Base-by-base conservation (phyloP, 2,329 filamentous ascomycete genomes). In the Sporothrix phasma region DNA sequence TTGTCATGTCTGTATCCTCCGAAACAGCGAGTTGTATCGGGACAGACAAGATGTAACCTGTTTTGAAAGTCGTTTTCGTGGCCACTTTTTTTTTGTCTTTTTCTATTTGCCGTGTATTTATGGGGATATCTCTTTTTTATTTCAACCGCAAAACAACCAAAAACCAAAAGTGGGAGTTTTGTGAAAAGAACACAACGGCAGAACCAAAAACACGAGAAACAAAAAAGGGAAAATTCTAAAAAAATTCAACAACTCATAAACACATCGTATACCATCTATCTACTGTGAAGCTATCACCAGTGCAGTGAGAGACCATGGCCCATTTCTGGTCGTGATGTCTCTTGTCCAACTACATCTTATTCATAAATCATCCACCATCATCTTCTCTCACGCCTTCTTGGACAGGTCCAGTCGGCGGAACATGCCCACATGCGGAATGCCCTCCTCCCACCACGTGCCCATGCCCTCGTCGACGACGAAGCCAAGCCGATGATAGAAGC, bases 391-490 rank as follows among this genome's bases (percentile, higher is more conserved):
- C 6, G 8, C 59, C 22, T 61, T 51, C 45, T 51, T 61, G 19
- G 43, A 54, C 22, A 63, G 19, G 4, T 77, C 71, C 31, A 86
- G 66, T 39, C 83, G 76, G 68, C 74, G 71, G 68, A 84, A 96
- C 92, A 97, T 95, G 66, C 89, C 92, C 19, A 95, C 81, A 77
- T 96, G 91, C 68, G 83, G 79, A 63, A 96, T 93, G 3, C 88
- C 90, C 71, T 94, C 91, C 74, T 97, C 92, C 67, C 81, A 79
- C 91, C 92, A 97, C 37, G 74, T 80, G 0, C 90, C 89, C 83
- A 93, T 84, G 10, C 76, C 78, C 71, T 88, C 81, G 74, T 97
- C 92, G 10, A 83, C 78, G 67, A 79, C 76, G 73, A 96, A 97
- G 0, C 91, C 92, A 74, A 87, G 82, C 71, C 79, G 82, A 70